These are phyloP conservation scores for Cladosporium velox DNA, from an alignment of 2,329 filamentous ascomycete genomes.

Conservation along the genomic window DNA sequence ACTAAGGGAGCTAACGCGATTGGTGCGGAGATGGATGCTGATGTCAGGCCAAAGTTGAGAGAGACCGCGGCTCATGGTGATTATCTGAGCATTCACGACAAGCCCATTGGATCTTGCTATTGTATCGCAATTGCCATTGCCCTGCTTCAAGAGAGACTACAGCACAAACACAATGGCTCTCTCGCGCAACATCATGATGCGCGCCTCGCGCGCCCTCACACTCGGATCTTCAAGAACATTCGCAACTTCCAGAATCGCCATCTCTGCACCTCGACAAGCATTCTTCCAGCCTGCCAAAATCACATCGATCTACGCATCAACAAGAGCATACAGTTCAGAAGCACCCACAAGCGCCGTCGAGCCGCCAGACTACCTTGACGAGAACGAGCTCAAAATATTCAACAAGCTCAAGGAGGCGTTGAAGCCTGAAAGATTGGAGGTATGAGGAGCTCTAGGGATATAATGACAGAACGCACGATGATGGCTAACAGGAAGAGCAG, in stretches of 20 bases:
- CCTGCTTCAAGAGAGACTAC: neutral
- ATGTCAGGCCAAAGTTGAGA: slow-evolving; percentile 10
- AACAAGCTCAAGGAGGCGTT: slow-evolving; percentile 47
- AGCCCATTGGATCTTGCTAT: neutral
- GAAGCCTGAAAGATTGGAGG: slow-evolving; percentile 49
- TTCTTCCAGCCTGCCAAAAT: neutral
- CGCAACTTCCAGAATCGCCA: neutral
- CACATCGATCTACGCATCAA: neutral
- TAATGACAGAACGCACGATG: neutral
- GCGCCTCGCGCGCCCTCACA: slow-evolving; percentile 7
- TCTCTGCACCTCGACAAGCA: neutral
- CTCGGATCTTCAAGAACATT: slow-evolving; percentile 9
- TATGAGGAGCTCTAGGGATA: slow-evolving; percentile 32
- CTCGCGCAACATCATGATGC: slow-evolving; percentile 15
- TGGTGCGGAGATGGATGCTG: slow-evolving; percentile 8
- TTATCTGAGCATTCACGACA: neutral
- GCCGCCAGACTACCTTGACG: slow-evolving; percentile 51
- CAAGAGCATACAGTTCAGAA: slow-evolving; percentile 10
- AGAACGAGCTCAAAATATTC: slow-evolving; percentile 51
- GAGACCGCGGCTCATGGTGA: slow-evolving; percentile 8
- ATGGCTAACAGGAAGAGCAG: slow-evolving; percentile 36
- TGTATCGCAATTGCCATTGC: neutral
- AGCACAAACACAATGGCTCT: neutral
- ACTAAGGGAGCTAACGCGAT: slow-evolving; percentile 20
- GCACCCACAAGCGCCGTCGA: slow-evolving; percentile 29